A percentile compares a stretch with the other conserved stretches of the same genome.
These are phyloP conservation scores for Dactylonectria estremocensis DNA, from an alignment of 2,329 filamentous ascomycete genomes.

Conservation along the genomic window DNA sequence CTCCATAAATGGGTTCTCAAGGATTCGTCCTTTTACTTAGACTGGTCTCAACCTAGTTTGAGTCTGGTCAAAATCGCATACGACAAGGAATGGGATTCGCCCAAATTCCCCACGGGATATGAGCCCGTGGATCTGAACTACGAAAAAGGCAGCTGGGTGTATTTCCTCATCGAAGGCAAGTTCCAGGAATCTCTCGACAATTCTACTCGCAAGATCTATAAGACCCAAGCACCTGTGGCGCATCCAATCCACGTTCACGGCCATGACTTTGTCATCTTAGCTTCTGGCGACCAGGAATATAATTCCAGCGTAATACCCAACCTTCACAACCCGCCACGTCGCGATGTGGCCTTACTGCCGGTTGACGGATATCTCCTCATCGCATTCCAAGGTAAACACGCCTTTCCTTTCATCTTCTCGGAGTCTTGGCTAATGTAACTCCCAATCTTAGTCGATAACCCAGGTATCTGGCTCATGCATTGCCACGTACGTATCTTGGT, in stretches of 20 bases:
- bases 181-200: slow-evolving; percentile 11
- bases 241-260: slow-evolving; percentile 48
- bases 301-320: slow-evolving; percentile 31
- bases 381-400: slow-evolving; percentile 13
- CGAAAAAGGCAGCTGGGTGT: slow-evolving; percentile 9
- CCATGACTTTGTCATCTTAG: slow-evolving; percentile 45
- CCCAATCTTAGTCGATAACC: slow-evolving; percentile 12
- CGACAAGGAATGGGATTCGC: slow-evolving; percentile 11
- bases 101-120: slow-evolving; percentile 20
- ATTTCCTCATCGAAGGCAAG: slow-evolving; percentile 24
- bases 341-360: slow-evolving; percentile 22
- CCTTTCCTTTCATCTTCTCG: background rate
- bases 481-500: slow-evolving; percentile 14
- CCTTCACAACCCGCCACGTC: slow-evolving; percentile 20
- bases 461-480: slow-evolving; percentile 26
- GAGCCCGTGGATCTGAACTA: slow-evolving; percentile 16
- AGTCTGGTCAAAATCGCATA: slow-evolving; percentile 23
- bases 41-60: slow-evolving; percentile 20
- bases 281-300: slow-evolving; percentile 34
- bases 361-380: slow-evolving; percentile 27
- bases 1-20: slow-evolving; percentile 24
- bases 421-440: background rate
- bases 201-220: slow-evolving; percentile 13
- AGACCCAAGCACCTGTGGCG: slow-evolving; percentile 11
- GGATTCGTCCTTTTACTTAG: slow-evolving; percentile 20